phyloP scores from a whole-genome alignment of 805 yeast genomes.

The Candida dendrica region DNA sequence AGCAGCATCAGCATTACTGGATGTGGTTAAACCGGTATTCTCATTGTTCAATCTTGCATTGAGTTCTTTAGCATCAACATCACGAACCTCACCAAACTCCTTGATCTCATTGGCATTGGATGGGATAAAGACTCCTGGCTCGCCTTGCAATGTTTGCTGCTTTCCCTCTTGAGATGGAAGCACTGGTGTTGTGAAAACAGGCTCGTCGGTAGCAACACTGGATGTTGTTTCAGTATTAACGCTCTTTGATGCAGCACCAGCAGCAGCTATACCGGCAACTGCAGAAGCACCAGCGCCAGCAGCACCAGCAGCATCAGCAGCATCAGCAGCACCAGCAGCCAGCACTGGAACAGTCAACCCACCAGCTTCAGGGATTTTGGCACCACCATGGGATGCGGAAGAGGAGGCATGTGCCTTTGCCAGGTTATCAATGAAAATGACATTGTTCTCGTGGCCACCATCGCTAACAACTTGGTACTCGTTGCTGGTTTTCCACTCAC shows the following conservation, averaged over 20 bases:
- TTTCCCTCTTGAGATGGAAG: conserved; percentile 34
- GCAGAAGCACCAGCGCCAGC: conserved; percentile 17
- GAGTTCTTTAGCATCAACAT: conserved; percentile 44
- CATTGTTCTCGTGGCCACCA: conserved; percentile 32
- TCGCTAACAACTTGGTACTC: conserved; percentile 37
- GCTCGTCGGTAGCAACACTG: conserved; percentile 3
- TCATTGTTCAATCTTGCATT: conserved; percentile 24
- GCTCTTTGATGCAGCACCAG: conserved; percentile 8
- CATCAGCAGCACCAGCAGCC: conserved; percentile 10
- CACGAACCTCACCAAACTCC: conserved; percentile 44
- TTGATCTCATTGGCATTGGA: conserved; percentile 48
- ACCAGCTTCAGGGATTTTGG: conserved; percentile 40
- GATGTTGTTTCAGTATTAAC: too few relatives aligned
- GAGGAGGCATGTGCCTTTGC: conserved; percentile 1
- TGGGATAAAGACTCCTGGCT: conserved; percentile 67
- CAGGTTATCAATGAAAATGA: conserved; percentile 19
- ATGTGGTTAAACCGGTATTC: conserved; percentile 1
- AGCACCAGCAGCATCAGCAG: conserved; percentile 18
- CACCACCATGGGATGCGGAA: conserved; percentile 10
- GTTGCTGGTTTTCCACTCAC: conserved; percentile 46
- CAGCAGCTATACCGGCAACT: conserved; percentile 20
- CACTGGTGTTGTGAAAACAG: conserved; percentile 24
- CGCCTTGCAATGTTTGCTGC: conserved; percentile 41
- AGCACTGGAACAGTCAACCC: conserved; percentile 25
- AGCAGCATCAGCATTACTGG: not conserved